Evolutionary conservation across 1,284 basidiomycete genomes (phyloP), one percentile per base, ranked within the genome.

Genomic region (Pseudozyma pruni): DNA sequence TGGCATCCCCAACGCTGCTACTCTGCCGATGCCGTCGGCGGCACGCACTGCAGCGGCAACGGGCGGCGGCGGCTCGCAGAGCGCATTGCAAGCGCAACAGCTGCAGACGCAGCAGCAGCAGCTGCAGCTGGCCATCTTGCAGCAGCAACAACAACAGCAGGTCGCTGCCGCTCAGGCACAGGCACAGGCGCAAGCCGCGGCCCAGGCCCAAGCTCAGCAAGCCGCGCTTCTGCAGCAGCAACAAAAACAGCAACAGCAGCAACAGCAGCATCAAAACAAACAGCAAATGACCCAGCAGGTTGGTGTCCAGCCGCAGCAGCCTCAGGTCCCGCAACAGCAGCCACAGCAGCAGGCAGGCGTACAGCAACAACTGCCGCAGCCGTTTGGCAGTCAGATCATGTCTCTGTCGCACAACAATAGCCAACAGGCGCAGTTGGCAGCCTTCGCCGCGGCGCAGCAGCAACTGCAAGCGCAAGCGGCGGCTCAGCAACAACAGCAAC

Each of bases 221-320:
- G 54, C 66, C 14, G 70, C 70, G 5, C 54, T 68, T 6, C 40
- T 74, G 50, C 73, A 75, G 27, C 73, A 75, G 34, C 74, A 75
- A 42, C 71, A 66, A 38, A 47, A 71, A 37, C 66, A 75, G 34
- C 72, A 76, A 47, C 71, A 72, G 48, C 72, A 72, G 33, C 55
- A 72, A 47, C 63, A 69, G 51, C 54, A 57, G 33, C 60, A 68
- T 29, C 72, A 74, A 47, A 51, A 61, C 38, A 47, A 57, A 39
- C 51, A 48, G 39, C 55, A 57, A 29, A 13, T 40, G 51, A 45
- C 48, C 35, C 62, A 61, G 34, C 69, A 72, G 32, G 33, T 11
- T 11, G 27, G 27, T 7, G 27, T 29, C 27, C 27, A 6, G 27
- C 11, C 27, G 27, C 27, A 29, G 27, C 27, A 6, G 27, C 27